These are phyloP conservation scores for Cystofilobasidium bisporidii DNA, from an alignment of 768 basidiomycete genomes.

Conservation along the genomic window DNA sequence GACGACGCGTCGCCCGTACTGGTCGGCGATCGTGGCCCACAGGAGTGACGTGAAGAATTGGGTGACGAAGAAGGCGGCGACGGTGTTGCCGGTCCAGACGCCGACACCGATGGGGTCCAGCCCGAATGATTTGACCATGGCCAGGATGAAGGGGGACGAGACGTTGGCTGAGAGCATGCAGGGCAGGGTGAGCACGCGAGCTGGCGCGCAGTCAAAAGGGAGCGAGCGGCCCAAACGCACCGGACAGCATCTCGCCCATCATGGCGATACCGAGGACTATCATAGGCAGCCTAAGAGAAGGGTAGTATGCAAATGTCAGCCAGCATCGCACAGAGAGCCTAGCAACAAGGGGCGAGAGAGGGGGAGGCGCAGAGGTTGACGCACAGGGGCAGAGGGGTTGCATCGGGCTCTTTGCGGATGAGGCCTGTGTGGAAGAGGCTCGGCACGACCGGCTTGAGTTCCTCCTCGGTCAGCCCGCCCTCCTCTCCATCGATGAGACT, in stretches of 20 bases:
- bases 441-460: slow-evolving; percentile 16
- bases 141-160: slow-evolving; percentile 79
- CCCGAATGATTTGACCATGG: slow-evolving; percentile 61
- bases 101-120: slow-evolving; percentile 68
- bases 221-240: slow-evolving; percentile 31
- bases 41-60: slow-evolving; percentile 90
- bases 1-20: slow-evolving; percentile 76
- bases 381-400: slow-evolving; percentile 24
- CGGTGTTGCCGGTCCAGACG: slow-evolving; percentile 77
- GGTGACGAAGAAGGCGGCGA: slow-evolving; percentile 28
- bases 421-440: slow-evolving; percentile 19
- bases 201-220: neutral
- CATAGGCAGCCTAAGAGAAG: slow-evolving; percentile 56
- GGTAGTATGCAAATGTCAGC: too few species aligned
- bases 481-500: slow-evolving; percentile 2
- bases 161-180: slow-evolving; percentile 55
- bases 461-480: slow-evolving; percentile 1
- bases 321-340: too few species aligned
- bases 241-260: slow-evolving; percentile 79
- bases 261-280: slow-evolving; percentile 85
- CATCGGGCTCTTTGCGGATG: slow-evolving; percentile 25
- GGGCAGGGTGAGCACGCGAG: neutral
- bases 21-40: slow-evolving; percentile 94
- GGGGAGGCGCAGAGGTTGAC: neutral
- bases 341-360: too few species aligned